Evolutionary conservation across 129 eudicot species (phyloP).

Genomic region (Escallonia rubra): DNA sequence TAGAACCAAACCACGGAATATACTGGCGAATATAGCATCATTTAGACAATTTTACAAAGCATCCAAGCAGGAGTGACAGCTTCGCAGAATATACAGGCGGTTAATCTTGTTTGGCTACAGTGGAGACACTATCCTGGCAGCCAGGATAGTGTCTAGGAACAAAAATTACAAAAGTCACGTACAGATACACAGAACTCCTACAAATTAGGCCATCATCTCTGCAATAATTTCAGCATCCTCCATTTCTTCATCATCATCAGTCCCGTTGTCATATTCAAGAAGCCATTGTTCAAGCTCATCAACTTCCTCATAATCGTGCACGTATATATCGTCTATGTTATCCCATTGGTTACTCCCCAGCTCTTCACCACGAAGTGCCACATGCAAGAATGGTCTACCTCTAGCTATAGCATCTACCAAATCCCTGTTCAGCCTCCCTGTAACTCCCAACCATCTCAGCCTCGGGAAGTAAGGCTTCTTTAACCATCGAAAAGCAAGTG

Average conservation of each 20-base stretch:
- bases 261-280: slow-evolving; percentile 44
- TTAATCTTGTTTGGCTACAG: too few relatives aligned
- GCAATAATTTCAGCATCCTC: slow-evolving; percentile 25
- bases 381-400: slow-evolving; percentile 67
- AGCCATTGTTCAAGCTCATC: slow-evolving; percentile 90
- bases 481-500: slow-evolving; percentile 72
- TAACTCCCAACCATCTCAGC: slow-evolving; percentile 94
- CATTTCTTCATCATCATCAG: slow-evolving; percentile 54
- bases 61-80: too few relatives aligned
- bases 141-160: too few relatives aligned
- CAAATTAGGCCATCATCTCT: slow-evolving; percentile 13
- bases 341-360: slow-evolving; percentile 87
- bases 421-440: slow-evolving; percentile 61
- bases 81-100: too few relatives aligned
- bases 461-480: slow-evolving; percentile 92
- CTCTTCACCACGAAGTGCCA: slow-evolving; percentile 77
- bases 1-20: too few relatives aligned
- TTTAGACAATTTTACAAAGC: too few relatives aligned
- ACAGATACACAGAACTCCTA: background rate
- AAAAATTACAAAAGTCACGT: too few relatives aligned
- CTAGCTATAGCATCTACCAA: slow-evolving; percentile 56
- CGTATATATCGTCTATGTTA: slow-evolving; percentile 52
- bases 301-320: slow-evolving; percentile 77
- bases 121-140: too few relatives aligned
- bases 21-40: too few relatives aligned